A percentile compares a stretch with the other conserved stretches of the same genome.
These are phyloP conservation scores for Kurtzmaniella cleridarum DNA, from an alignment of 805 yeast species.

Conservation along the genomic window DNA sequence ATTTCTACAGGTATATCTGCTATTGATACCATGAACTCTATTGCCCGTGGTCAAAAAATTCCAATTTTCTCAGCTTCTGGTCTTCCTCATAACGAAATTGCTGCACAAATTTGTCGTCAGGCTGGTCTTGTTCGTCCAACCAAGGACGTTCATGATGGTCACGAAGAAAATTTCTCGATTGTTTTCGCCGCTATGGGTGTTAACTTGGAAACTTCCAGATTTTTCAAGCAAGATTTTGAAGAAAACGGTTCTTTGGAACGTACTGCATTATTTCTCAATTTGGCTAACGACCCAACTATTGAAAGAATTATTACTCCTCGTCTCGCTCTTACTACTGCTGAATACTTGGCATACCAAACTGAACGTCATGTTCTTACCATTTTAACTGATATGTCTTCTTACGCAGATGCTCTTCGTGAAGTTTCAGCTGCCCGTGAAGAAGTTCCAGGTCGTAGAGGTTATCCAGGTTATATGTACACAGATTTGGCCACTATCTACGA, in stretches of 20 bases:
- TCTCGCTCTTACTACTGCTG: conserved; percentile 97
- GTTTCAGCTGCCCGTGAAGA: conserved; percentile 99
- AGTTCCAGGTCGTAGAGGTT: conserved; percentile 99
- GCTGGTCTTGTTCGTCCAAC: conserved; percentile 99
- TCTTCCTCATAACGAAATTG: conserved; percentile 98
- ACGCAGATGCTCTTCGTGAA: conserved; percentile 99
- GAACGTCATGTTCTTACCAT: conserved; percentile 98
- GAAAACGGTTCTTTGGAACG: conserved; percentile 98
- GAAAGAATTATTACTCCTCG: conserved; percentile 99
- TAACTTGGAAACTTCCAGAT: conserved; percentile 95
- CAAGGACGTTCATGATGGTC: conserved; percentile 99
- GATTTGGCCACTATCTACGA: conserved; percentile 98
- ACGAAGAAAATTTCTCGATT: conserved; percentile 97
- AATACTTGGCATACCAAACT: conserved; percentile 96
- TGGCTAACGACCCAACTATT: conserved; percentile 99
- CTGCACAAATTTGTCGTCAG: conserved; percentile 99
- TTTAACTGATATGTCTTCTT: conserved; percentile 99
- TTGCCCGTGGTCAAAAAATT: conserved; percentile 99
- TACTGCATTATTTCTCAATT: conserved; percentile 91
- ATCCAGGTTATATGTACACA: conserved; percentile 99
- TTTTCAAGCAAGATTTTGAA: conserved; percentile 98
- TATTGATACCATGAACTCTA: conserved; percentile 98
- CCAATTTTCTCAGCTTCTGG: conserved; percentile 99
- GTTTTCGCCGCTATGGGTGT: conserved; percentile 99
- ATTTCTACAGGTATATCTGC: conserved; percentile 98